Conservation (phyloP, 2,329 filamentous ascomycete genomes). For the Xylaria sp. region DNA sequence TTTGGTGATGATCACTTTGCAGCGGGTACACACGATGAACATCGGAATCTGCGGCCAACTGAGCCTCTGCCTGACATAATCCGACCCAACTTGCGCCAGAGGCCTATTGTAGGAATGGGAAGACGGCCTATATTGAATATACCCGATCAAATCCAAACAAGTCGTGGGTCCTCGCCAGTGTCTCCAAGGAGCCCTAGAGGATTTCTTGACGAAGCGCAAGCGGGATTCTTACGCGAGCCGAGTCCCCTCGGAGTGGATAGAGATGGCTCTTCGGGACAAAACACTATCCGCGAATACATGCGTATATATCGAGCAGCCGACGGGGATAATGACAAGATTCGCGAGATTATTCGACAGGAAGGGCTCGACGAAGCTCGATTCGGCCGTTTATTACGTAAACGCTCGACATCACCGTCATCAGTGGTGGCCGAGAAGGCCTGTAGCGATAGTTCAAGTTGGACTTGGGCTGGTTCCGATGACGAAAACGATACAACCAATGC, state of each 20-base stretch:
- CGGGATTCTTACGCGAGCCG: slow-evolving; percentile 33
- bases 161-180: slow-evolving; percentile 32
- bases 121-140: slow-evolving; percentile 42
- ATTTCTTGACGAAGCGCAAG: slow-evolving; percentile 30
- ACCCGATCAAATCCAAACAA: slow-evolving; percentile 34
- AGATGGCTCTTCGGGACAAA: slow-evolving; percentile 46
- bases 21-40: slow-evolving; percentile 31
- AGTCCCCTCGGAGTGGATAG: slow-evolving; percentile 36
- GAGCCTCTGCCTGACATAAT: slow-evolving; percentile 34
- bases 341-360: slow-evolving; percentile 71
- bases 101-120: slow-evolving; percentile 46
- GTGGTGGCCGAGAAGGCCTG: slow-evolving; percentile 37
- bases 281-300: slow-evolving; percentile 55
- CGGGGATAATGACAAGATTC: slow-evolving; percentile 68
- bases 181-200: slow-evolving; percentile 32
- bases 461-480: slow-evolving; percentile 46
- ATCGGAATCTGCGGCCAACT: slow-evolving; percentile 27
- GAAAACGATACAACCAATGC: slow-evolving; percentile 31
- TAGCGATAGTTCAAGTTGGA: slow-evolving; percentile 48
- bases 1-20: slow-evolving; percentile 19
- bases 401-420: slow-evolving; percentile 37
- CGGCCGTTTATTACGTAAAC: slow-evolving; percentile 43
- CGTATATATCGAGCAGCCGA: slow-evolving; percentile 69
- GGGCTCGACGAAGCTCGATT: slow-evolving; percentile 66
- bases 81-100: slow-evolving; percentile 39